Percentiles rank a stretch among this genome's conserved stretches.
Conservation (phyloP, 208 protist genomes). For the Acanthamoeba sp. region DNA sequence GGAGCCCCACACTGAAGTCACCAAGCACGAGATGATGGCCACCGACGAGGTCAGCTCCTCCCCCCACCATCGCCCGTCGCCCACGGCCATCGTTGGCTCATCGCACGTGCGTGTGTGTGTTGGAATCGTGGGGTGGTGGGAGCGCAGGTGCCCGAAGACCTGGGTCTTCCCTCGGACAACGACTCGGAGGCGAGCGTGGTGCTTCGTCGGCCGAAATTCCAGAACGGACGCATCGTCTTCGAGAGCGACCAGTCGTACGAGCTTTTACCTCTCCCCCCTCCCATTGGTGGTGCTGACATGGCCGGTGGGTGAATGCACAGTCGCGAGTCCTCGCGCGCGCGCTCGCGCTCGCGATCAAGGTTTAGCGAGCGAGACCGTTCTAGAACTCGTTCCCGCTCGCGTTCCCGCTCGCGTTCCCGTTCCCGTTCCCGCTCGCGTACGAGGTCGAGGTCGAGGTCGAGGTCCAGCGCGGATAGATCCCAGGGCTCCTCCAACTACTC, state of each 20-base stretch:
- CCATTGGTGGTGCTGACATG: not conserved
- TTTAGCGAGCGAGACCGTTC: no score
- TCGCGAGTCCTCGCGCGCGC: not conserved
- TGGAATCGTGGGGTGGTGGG: not conserved
- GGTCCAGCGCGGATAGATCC: not conserved
- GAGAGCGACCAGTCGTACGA: not conserved
- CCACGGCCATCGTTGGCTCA: no score
- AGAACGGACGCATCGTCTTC: conserved; percentile 40
- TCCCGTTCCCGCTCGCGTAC: not conserved
- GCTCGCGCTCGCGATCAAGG: no score
- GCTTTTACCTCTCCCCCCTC: no score
- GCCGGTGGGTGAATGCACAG: not conserved
- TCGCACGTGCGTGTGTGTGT: no score
- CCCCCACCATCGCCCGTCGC: no score
- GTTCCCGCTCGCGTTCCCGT: not conserved
- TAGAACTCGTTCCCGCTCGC: not conserved
- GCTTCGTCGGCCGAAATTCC: not conserved
- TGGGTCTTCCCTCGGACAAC: conserved; percentile 12
- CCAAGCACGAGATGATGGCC: not conserved
- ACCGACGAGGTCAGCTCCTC: not conserved
- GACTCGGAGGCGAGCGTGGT: conserved; percentile 40
- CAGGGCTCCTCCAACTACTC: not conserved
- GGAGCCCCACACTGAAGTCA: not conserved
- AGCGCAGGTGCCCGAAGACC: not conserved
- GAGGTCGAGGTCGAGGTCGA: not conserved